phyloP scores from a whole-genome alignment of 1,284 basidiomycete species.

The Coniferiporia weirii region DNA sequence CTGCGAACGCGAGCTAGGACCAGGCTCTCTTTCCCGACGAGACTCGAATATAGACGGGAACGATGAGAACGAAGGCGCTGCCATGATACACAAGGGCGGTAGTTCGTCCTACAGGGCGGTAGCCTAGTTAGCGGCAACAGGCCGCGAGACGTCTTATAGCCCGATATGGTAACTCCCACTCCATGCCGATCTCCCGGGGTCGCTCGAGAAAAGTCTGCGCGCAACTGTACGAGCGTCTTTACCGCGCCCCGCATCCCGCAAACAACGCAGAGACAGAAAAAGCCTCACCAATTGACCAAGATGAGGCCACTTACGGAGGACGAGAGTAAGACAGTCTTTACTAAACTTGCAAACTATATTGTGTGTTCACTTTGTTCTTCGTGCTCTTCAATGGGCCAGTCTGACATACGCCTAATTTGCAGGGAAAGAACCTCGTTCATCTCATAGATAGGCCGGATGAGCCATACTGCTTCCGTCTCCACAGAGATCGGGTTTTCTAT shows the following conservation, averaged over 20 bases:
- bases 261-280: background rate
- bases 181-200: no score
- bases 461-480: constrained; percentile 86
- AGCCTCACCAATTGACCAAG: background rate
- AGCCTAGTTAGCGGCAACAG: no score
- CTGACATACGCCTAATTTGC: background rate
- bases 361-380: constrained; percentile 36
- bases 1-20: constrained; percentile 8
- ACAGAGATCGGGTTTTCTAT: constrained; percentile 91
- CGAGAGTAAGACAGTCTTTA: constrained; percentile 82
- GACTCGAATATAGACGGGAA: constrained; percentile 22
- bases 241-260: background rate
- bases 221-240: no score
- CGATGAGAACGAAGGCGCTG: constrained; percentile 22
- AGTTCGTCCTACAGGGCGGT: no score
- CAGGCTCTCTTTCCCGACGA: constrained; percentile 20
- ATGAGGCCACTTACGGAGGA: constrained; percentile 87
- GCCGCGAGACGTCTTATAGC: no score
- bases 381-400: background rate
- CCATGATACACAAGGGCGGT: constrained; percentile 1
- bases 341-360: constrained; percentile 89
- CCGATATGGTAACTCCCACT: no score
- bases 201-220: no score
- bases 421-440: constrained; percentile 90
- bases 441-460: constrained; percentile 84